Base-by-base conservation (phyloP, 2,329 filamentous ascomycete species). In the Polytolypa hystricis region DNA sequence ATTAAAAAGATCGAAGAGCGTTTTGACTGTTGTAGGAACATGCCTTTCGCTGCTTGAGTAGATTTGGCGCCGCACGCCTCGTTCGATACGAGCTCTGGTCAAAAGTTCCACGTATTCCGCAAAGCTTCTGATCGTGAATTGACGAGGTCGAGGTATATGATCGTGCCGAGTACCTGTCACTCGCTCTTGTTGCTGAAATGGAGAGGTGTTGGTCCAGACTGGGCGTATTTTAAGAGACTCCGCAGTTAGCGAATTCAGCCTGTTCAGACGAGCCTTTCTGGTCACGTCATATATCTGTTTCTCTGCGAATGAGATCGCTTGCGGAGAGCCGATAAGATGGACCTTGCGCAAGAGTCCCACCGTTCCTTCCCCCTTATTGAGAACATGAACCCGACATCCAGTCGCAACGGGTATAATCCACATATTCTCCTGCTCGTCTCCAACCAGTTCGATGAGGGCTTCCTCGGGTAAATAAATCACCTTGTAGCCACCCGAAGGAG, bases 91-190 rank as follows among this genome's bases (percentile, higher is more conserved):
- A 30, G 51, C 48, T 17, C 32, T 46, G 9, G 55, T 56, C 32
- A 68, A 35, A 32, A 56, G 53, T 30, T 60, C 52, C 14, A 68
- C 49, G 44, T 61, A 58, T 16, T 60, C 49, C 5, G 50, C 48
- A 35, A 69, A 63, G 5, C 48, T 55, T 23, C 46, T 49, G 10
- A 58, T 47, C 4, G 54, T 62, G 38, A 46, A 54, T 11, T 41
- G 26, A n/a, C 39, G 12, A 3, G 53, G 46, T 23, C 29, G 45
- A 29, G 37, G 21, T n/a, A n/a, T n/a, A n/a, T n/a, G n/a, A n/a
- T n/a, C n/a, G n/a, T n/a, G n/a, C n/a, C n/a, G n/a, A n/a, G n/a
- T n/a, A n/a, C n/a, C n/a, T n/a, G n/a, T n/a, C n/a, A n/a, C n/a
- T n/a, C n/a, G n/a, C n/a, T n/a, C n/a, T n/a, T n/a, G n/a, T n/a